phyloP scores from a whole-genome alignment of 345 rosid genomes.

The Physaria fendleri region DNA sequence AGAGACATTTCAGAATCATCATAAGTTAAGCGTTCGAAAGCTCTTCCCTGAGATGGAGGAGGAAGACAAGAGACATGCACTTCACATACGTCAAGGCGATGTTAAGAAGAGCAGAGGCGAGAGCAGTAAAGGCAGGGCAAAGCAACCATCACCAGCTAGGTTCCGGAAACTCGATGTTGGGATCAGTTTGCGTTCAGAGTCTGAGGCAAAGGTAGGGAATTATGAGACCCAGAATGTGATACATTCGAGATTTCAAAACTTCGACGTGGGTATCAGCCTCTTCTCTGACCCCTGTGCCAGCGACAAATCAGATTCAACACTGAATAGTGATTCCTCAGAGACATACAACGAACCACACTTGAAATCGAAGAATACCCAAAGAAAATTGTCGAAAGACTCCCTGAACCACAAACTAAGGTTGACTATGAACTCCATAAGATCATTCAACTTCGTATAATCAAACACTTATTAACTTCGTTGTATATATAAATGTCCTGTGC shows the following conservation, averaged over 20 bases:
- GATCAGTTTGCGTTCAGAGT: slow-evolving; percentile 35
- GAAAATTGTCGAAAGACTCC: slow-evolving; percentile 43
- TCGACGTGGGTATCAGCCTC: slow-evolving; percentile 41
- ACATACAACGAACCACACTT: slow-evolving; percentile 57
- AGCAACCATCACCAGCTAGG: slow-evolving; percentile 54
- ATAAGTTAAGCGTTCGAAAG: slow-evolving; percentile 48
- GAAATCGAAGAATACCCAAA: slow-evolving; percentile 49
- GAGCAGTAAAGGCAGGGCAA: slow-evolving; percentile 49
- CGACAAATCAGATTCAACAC: slow-evolving; percentile 52
- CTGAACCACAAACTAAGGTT: slow-evolving; percentile 61
- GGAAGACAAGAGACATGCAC: slow-evolving; percentile 67
- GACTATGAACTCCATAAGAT: background rate
- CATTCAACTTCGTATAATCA: background rate
- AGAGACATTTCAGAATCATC: slow-evolving; percentile 43
- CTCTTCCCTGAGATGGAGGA: slow-evolving; percentile 64
- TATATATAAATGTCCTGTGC: slow-evolving; percentile 13
- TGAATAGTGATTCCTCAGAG: slow-evolving; percentile 63
- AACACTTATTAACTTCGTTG: background rate
- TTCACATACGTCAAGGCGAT: slow-evolving; percentile 75
- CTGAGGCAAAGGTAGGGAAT: slow-evolving; percentile 34
- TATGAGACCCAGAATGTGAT: slow-evolving; percentile 38
- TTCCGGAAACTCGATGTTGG: slow-evolving; percentile 49
- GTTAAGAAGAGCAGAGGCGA: slow-evolving; percentile 58
- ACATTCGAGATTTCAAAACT: slow-evolving; percentile 40
- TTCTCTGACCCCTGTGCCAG: slow-evolving; percentile 40